Percentiles rank a stretch among this genome's conserved stretches.
These are phyloP conservation scores for Salix suchowensis DNA, from an alignment of 345 rosid species.

Conservation along the genomic window DNA sequence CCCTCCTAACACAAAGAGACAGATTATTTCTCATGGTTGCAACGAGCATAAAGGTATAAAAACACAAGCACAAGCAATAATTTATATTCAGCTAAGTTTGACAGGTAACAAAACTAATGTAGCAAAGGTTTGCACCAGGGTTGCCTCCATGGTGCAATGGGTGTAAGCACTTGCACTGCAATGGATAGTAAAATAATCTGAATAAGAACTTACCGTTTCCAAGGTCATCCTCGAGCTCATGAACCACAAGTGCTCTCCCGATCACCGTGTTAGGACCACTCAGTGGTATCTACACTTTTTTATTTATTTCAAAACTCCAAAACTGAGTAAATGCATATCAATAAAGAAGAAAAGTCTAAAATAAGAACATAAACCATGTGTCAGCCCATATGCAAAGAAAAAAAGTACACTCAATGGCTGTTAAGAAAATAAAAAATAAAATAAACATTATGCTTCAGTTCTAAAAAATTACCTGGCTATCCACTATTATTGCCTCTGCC, in stretches of 20 bases:
- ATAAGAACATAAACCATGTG: background rate
- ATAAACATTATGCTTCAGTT: background rate
- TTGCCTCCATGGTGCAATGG: background rate
- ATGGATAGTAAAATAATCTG: background rate
- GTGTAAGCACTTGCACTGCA: background rate
- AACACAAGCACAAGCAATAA: background rate
- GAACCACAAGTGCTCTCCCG: constrained; percentile 97
- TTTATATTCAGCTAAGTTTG: background rate
- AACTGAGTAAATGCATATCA: constrained; percentile 8
- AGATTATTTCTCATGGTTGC: background rate
- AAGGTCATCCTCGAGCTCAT: constrained; percentile 94
- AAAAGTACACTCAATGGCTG: background rate
- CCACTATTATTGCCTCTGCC: constrained; percentile 86
- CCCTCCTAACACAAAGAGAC: background rate
- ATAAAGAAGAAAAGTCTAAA: background rate
- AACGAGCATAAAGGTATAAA: background rate
- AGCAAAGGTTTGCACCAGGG: background rate
- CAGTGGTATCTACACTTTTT: constrained; percentile 57
- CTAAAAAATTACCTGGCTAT: constrained; percentile 52
- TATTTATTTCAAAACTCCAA: constrained; percentile 4
- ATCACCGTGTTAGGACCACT: constrained; percentile 67
- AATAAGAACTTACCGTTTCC: constrained; percentile 62
- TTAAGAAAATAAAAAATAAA: background rate
- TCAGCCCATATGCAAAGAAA: background rate
- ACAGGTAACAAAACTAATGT: background rate